Conservation (phyloP, 192 early-diverging fungal genomes). For the Backusella australiensis region DNA sequence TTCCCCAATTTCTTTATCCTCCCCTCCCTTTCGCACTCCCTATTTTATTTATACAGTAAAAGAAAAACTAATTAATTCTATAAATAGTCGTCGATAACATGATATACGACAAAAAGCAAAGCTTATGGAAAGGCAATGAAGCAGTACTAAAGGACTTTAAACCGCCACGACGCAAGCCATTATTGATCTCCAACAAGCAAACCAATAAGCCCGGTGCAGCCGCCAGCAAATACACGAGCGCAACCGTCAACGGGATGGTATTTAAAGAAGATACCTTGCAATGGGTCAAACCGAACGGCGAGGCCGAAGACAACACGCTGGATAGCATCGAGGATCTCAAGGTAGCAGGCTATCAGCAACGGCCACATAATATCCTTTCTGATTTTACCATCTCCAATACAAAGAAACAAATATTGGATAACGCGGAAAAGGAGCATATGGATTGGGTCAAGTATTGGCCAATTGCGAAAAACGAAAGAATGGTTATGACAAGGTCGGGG, state of each 20-base stretch:
- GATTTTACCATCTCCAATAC: neutral
- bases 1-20: neutral
- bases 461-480: neutral
- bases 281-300: neutral
- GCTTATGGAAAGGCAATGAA: constrained; percentile 13
- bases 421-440: neutral
- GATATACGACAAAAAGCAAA: neutral
- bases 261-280: neutral
- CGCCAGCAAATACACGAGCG: neutral
- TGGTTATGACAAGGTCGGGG: neutral
- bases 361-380: neutral
- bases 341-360: neutral
- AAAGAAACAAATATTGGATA: neutral
- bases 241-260: neutral
- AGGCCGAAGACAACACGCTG: neutral
- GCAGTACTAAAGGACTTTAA: neutral
- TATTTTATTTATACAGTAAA: neutral
- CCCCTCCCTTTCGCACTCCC: neutral
- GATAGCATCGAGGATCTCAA: constrained; percentile 6
- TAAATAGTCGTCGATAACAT: neutral
- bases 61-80: neutral
- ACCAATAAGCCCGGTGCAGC: neutral
- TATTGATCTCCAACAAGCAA: constrained; percentile 1
- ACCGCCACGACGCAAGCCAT: neutral
- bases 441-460: neutral